These are phyloP conservation scores for Phragmites australis DNA, from an alignment of 176 grass and related monocot genomes.

Conservation along the genomic window DNA sequence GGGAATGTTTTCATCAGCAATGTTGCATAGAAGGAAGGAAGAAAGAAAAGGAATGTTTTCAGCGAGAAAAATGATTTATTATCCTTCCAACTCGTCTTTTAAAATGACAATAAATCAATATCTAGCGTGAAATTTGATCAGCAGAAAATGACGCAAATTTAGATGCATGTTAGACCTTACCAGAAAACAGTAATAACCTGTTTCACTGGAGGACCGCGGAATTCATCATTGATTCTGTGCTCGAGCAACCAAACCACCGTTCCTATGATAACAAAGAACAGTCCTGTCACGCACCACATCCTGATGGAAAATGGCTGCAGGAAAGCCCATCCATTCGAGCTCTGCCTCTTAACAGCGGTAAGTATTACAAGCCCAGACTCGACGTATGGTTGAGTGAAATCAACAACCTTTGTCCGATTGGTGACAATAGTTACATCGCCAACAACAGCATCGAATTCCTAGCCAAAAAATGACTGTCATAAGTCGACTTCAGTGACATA, in stretches of 20 bases:
- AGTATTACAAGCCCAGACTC: constrained; percentile 78
- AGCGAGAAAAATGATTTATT: constrained; percentile 13
- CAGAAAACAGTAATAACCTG: constrained; percentile 80
- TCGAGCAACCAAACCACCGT: constrained; percentile 81
- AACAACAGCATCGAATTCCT: constrained; percentile 77
- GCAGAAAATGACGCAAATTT: neutral
- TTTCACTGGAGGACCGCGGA: constrained; percentile 71
- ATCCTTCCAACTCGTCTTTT: neutral
- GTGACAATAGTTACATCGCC: constrained; percentile 75
- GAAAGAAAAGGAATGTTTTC: neutral
- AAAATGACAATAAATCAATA: constrained; percentile 2
- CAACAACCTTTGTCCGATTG: constrained; percentile 68
- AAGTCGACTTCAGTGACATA: neutral
- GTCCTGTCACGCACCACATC: constrained; percentile 79
- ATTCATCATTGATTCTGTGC: constrained; percentile 87
- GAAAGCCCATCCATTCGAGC: constrained; percentile 73
- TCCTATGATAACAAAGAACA: constrained; percentile 81
- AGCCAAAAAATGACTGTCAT: neutral
- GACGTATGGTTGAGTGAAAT: constrained; percentile 83
- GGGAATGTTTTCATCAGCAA: neutral
- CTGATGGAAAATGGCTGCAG: constrained; percentile 75
- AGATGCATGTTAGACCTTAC: constrained; percentile 37
- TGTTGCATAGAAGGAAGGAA: neutral
- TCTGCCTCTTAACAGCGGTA: constrained; percentile 58
- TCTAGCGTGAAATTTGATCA: neutral